A percentile compares a stretch with the other conserved stretches of the same genome.
Evolutionary conservation across 495 filamentous ascomycete genomes (phyloP).

Genomic region (Hyaloscypha variabilis): DNA sequence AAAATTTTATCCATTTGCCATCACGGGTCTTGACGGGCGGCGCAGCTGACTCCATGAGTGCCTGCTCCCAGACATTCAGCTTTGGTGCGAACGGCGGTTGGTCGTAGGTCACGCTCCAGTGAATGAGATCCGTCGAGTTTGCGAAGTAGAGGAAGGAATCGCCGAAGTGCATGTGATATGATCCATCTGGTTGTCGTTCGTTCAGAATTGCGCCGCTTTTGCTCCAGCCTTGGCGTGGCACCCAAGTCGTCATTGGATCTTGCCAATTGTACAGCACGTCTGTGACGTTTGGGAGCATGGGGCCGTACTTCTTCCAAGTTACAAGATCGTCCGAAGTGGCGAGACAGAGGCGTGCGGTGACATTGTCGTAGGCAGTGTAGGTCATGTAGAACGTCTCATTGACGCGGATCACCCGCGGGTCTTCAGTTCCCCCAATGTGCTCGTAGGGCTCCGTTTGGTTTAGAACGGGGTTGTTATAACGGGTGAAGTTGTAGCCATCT

Average conservation of each 20-base stretch:
- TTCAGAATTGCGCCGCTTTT: conserved; percentile 30
- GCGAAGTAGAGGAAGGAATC: conserved; percentile 31
- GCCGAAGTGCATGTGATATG: conserved; percentile 34
- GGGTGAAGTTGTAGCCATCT: no score
- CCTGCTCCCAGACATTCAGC: conserved; percentile 20
- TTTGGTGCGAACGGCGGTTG: conserved; percentile 16
- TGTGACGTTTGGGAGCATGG: conserved; percentile 3
- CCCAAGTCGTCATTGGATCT: neutral
- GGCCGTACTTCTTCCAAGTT: conserved; percentile 21
- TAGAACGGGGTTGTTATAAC: no score
- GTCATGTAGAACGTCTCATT: conserved; percentile 36
- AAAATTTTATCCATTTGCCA: conserved; percentile 32
- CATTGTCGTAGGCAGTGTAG: conserved; percentile 31
- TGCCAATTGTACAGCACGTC: neutral
- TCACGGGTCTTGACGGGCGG: conserved; percentile 31
- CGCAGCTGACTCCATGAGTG: conserved; percentile 26
- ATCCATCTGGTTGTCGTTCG: conserved; percentile 31
- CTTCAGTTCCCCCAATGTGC: conserved; percentile 21
- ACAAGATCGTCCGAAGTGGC: conserved; percentile 33
- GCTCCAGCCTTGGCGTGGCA: conserved; percentile 1
- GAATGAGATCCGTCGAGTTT: conserved; percentile 19
- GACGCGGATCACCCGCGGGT: conserved; percentile 29
- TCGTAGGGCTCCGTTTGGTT: conserved; percentile 25
- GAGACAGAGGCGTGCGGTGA: conserved; percentile 26
- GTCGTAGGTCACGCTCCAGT: conserved; percentile 22